Evolutionary conservation across 2,329 filamentous ascomycete genomes (phyloP), one percentile per base, ranked within the genome.

Genomic region (Boeremia lycopersici): DNA sequence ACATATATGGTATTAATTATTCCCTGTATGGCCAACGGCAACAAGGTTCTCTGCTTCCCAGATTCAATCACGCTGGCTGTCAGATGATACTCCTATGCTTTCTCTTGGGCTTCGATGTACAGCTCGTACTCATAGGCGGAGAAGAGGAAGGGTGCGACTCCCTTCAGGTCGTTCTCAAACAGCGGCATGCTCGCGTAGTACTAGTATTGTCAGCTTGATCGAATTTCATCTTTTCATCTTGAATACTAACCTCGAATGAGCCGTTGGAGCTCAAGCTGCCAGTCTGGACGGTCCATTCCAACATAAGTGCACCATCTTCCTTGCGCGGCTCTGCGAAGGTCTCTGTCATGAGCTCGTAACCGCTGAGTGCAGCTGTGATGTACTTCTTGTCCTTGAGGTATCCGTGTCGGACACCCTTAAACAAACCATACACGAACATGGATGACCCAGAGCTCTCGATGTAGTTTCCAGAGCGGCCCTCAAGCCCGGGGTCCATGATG

Each of bases 371-470:
- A 41, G 53, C 39, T 2, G 47, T 26, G 12, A 50, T 34, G 26
- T 59, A 59, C 40, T 53, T 59, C 29, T 53, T 45, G 12, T 36
- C 53, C 13, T 50, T 30, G 8, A 59, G 41, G 23, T 53, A 59
- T 6, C 57, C 57, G 6, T 50, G 43, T 13, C 53, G 36, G 19
- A 50, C 29, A 26, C 52, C 83, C 59, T 77, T 80, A 12, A 85
- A 65, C 57, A 83, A 70, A 0, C 80, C 79, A 52, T 82, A 84
- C 0, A 78, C 76, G 59, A 85, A 86, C 79, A 87, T 84, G 2
- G 81, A 81, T 13, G 80, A 81, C 10, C 79, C 82, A 44, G 82
- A 85, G 34, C 81, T 82, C 73, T 87, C 84, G 38, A 87, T 77
- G 65, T 85, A 87, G 65, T 87, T 87, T 0, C 80, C 81, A 25